Evolutionary conservation across 192 early-diverging fungal genomes (phyloP), one percentile per base, ranked within the genome.

Genomic region (Entomortierella beljakovae): DNA sequence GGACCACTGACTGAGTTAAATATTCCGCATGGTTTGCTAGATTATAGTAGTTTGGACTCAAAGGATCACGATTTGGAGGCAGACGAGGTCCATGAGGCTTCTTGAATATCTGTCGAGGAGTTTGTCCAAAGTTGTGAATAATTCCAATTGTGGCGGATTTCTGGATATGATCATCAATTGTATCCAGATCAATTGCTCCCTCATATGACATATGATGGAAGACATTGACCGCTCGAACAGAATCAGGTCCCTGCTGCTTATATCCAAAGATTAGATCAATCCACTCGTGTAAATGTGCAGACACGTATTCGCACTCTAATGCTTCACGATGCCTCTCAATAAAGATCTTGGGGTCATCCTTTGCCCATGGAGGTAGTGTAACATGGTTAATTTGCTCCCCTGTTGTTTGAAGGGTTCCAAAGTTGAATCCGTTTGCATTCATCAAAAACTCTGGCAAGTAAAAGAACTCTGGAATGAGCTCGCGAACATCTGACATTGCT

Each of bases 81-180:
- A 68, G 61, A 60, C 92, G 84, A 25, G 80, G 57, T 33, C 93
- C 92, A 83, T 98, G 97, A 1, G 95, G 94, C 71, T 87, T 88
- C 52, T 87, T 91, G 64, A 98, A 97, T 58, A 98, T 77, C 70
- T 96, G 94, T 13, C 90, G 86, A 15, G 97, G 96, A 2, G 97
- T 98, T 81, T 98, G 97, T 7, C 97, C 97, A 90, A 98, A 98
- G 83, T 98, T 95, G 80, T 98, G 90, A 64, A 98, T 98, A 67
- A 96, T 94, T 61, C 94, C 96, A 56, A 95, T 95, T 18, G 95
- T 94, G 7, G 95, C 93, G 18, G 89, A 87, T 46, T 94, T 89
- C 75, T 98, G 95, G 29, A 98, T 84, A 3, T 94, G 92, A 73
- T 98, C 96, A 35, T 89, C 88, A 35, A 98, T 92, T 3, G 89